A percentile compares a stretch with the other conserved stretches of the same genome.
Evolutionary conservation across 176 grass and related monocot species (phyloP).

Genomic region (Melocanna baccifera): DNA sequence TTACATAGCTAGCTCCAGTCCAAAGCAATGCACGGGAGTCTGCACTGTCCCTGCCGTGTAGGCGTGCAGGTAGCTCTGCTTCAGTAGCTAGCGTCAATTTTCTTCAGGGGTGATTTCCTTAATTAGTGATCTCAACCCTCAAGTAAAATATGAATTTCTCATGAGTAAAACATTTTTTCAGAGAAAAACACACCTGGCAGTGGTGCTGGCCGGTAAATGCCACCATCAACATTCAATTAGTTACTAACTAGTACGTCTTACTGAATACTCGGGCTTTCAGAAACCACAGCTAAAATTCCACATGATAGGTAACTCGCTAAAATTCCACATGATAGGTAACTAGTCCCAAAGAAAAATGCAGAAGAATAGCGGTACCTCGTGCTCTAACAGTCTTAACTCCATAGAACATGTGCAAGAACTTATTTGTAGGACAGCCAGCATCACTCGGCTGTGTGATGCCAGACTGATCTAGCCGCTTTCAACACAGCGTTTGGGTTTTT

Average conservation of each 20-base stretch:
- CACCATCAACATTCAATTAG: not conserved
- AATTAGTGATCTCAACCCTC: not conserved
- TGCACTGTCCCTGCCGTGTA: not conserved
- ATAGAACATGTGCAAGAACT: not conserved
- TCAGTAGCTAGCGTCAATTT: not conserved
- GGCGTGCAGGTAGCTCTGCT: not conserved
- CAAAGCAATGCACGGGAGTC: not conserved
- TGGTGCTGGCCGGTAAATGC: not conserved
- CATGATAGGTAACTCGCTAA: not conserved
- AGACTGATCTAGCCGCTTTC: not conserved
- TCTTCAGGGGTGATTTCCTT: not conserved
- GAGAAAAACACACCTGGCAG: too few species aligned
- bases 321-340: not conserved
- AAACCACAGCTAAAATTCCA: not conserved
- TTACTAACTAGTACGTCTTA: too few species aligned
- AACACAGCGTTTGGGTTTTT: too few species aligned
- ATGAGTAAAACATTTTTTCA: not conserved
- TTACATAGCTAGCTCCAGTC: not conserved
- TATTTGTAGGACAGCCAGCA: not conserved
- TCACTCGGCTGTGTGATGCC: not conserved
- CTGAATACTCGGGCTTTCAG: not conserved
- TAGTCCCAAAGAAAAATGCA: not conserved
- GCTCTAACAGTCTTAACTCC: not conserved
- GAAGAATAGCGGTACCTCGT: not conserved
- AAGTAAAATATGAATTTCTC: not conserved